These are phyloP conservation scores for Annona cherimola DNA, from an alignment of 164 flowering plant species.

Conservation along the genomic window DNA sequence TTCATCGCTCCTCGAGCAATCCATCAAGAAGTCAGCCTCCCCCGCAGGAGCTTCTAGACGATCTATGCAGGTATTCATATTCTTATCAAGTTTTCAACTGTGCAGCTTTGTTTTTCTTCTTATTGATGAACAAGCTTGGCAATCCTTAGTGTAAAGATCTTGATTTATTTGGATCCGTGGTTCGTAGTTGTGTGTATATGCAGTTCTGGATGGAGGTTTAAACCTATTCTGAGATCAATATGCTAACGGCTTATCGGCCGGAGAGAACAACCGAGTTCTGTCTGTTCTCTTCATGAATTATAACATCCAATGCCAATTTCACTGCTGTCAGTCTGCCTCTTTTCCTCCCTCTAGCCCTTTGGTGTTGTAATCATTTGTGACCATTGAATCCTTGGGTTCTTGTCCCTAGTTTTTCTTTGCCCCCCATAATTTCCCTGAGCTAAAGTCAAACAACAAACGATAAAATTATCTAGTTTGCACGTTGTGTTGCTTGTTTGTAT, in stretches of 20 bases:
- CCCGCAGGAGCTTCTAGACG: constrained; percentile 87
- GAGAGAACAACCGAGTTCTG: no score
- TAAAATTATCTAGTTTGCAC: background rate
- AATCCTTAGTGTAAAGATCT: background rate
- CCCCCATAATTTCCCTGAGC: no score
- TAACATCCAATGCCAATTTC: no score
- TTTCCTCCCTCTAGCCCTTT: no score
- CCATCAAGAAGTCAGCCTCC: constrained; percentile 56
- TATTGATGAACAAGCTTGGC: background rate
- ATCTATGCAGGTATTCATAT: constrained; percentile 70
- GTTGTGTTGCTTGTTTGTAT: background rate
- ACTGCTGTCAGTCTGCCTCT: no score
- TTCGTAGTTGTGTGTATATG: no score
- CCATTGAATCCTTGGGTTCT: background rate
- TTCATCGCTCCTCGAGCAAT: constrained; percentile 57
- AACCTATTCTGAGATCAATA: no score
- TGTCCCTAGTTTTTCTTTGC: background rate
- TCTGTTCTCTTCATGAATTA: no score
- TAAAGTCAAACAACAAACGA: no score
- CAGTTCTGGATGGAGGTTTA: no score
- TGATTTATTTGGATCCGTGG: background rate
- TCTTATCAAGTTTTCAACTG: background rate
- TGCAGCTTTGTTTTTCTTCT: background rate
- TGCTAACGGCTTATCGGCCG: no score
- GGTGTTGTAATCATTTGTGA: no score